Evolutionary conservation across 345 rosid species (phyloP), one percentile per base, ranked within the genome.

Genomic region (Anastatica hierochuntica): DNA sequence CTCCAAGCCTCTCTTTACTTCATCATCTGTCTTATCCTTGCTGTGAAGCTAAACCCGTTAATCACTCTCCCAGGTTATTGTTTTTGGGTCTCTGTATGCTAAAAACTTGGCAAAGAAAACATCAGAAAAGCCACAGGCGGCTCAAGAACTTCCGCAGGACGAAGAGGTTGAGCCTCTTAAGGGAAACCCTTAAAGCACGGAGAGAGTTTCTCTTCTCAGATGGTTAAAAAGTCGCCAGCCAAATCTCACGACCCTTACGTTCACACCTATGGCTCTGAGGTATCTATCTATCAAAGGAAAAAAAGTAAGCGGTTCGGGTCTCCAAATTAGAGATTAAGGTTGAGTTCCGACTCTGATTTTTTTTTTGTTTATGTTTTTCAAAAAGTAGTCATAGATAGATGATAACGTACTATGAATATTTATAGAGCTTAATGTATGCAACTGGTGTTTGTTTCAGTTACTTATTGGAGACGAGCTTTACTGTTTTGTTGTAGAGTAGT

Each of bases 51-150:
- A 56, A 67, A 33, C 30, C 33, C 56, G 17, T 40, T 38, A 17
- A 35, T 24, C 16, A 5, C 64, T 44, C 4, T 41, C 30, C 38
- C 70, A 90, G 88, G 75, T 75, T 19, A 74, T 82, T 42, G 94
- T 90, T 43, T 90, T 86, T 5, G 84, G 88, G 18, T 77, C 97
- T 48, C 70, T 90, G 21, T 86, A 84, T 43, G 49, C 76, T 0
- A 86, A 78, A 77, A 82, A 44, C 66, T 79, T 83, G 36, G 21
- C 60, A 36, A 80, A 63, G 45, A 72, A 76, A 15, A 63, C 33
- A 23, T 52, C 80, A 34, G 62, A 66, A 10, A 75, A 67, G 44
- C 34, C 64, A 15, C 74, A 61, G 2, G 75, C 77, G 14, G 36
- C 66, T 1, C 81, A 72, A 66, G 70, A 68, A 49, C 42, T 15